Evolutionary conservation across 2,329 filamentous ascomycete genomes (phyloP), one percentile per base, ranked within the genome.

Genomic region (Cercospora berteroae): DNA sequence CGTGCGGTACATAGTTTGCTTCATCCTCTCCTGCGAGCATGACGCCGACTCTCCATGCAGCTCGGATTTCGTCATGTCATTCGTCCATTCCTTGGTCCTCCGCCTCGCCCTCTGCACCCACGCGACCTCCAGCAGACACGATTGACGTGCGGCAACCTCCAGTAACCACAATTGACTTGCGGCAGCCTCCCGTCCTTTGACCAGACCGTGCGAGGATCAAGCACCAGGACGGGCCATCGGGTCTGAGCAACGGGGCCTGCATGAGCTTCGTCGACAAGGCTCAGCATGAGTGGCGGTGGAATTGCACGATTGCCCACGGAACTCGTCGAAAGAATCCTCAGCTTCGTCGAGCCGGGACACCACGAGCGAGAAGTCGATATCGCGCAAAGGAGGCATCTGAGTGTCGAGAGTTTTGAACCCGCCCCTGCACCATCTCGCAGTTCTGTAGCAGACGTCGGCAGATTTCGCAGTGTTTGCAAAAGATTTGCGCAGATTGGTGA

Each of bases 401-500:
- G 84, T 25, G 81, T 83, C 66, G 84, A 85, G 74, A 83, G 81
- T 77, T 83, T 85, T 76, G 81, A 80, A 67, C 77, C 77, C 61
- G 80, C 81, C 52, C 79, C 79, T 12, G 79, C 77, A 7, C 79
- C 80, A 4, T 77, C 79, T 29, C 78, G 76, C 48, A 79, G 81
- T 64, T 81, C 82, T 58, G 77, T 80, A 5, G 77, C 80, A 63
- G 80, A 81, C 72, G 79, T 84, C 69, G 82, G 79, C 57, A 78
- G 74, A 69, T 83, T 85, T 69, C 77, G 84, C 70, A 76, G 83
- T 63, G 81, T 81, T 7, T 85, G 83, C 76, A 81, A 79, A 73
- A 77, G 80, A 60, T 85, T 85, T 73, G 81, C 83, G 39, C 80
- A 82, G 56, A 76, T 86, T 50, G 85, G 83, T 13, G 81, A 83